Evolutionary conservation across 179 eudicot genomes (phyloP).

Genomic region (Camellia oleifera): DNA sequence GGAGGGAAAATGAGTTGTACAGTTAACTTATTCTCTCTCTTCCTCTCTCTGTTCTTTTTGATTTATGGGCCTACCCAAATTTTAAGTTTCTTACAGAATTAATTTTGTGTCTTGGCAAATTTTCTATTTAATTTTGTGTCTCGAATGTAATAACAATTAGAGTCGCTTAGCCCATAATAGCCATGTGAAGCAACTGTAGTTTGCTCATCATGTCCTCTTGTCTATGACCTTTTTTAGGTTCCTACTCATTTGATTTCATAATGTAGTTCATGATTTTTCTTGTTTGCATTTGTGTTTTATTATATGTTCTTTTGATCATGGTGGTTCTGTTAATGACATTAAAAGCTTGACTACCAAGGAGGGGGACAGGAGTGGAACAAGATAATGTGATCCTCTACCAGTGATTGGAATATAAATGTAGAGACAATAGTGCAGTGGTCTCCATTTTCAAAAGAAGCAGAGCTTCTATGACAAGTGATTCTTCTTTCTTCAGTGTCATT

Average conservation of each 20-base stretch:
- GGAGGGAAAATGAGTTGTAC: not conserved
- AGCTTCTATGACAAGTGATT: constrained; percentile 75
- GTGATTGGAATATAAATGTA: constrained; percentile 71
- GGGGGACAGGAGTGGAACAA: constrained; percentile 49
- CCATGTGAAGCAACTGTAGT: not conserved
- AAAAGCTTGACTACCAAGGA: constrained; percentile 75
- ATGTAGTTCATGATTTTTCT: not conserved
- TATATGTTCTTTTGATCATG: not conserved
- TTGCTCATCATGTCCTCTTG: not conserved
- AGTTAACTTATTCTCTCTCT: not conserved
- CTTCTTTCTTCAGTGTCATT: not conserved
- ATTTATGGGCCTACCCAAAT: not conserved
- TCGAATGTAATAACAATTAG: not conserved
- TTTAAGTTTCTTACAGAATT: not conserved
- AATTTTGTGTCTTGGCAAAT: no score
- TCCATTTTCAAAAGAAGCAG: constrained; percentile 80
- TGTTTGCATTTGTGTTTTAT: not conserved
- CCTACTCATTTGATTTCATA: not conserved
- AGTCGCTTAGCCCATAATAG: not conserved
- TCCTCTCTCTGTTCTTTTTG: not conserved
- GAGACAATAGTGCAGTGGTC: constrained; percentile 79
- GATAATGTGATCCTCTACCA: constrained; percentile 54
- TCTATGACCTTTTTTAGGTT: not conserved
- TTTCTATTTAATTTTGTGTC: not conserved
- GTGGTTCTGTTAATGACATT: constrained; percentile 13